Base-by-base conservation (phyloP, 495 filamentous ascomycete species). In the Penicillium maclennaniae region DNA sequence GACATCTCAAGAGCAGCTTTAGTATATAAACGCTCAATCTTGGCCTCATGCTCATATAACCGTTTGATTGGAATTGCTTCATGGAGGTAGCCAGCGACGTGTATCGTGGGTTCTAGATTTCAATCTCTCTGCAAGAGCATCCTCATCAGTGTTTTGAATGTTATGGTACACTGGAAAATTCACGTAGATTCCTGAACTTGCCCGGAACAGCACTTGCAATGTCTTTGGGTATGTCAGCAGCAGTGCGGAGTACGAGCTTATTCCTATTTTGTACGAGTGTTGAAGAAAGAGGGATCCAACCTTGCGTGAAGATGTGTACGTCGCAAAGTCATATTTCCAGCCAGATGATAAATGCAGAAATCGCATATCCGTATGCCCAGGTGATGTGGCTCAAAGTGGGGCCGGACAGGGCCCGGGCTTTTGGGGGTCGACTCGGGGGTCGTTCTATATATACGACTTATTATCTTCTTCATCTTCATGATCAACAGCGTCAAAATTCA, bases 161-260 rank as follows among this genome's bases (percentile, higher is more conserved):
- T 62, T 56, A 0, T 46, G 20, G 45, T 79, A 83, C 6, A 79
- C 53, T 7, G 31, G n/a, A n/a, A n/a, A n/a, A n/a, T n/a, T n/a
- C n/a, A n/a, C n/a, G n/a, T n/a, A n/a, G n/a, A n/a, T n/a, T n/a
- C n/a, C n/a, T n/a, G n/a, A n/a, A n/a, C n/a, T n/a, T n/a, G n/a
- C n/a, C n/a, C n/a, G n/a, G n/a, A n/a, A n/a, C n/a, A n/a, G n/a
- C n/a, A n/a, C n/a, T n/a, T n/a, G n/a, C 82, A 12, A 78, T 76
- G 45, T 74, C 68, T 0, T 67, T 51, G 6, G 61, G 57, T 10
- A 86, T 64, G 56, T 76, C 62, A 19, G 56, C 44, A 7, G 68
- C 56, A 0, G 83, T 79, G 15, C 80, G 78, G 10, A 82, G 48
- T 47, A 84, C 67, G 62, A 78, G 73, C 28, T n/a, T n/a, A n/a